These are phyloP conservation scores for Zygosaccharomyces pseudobailii DNA, from an alignment of 1,139 yeast species.

Conservation along the genomic window DNA sequence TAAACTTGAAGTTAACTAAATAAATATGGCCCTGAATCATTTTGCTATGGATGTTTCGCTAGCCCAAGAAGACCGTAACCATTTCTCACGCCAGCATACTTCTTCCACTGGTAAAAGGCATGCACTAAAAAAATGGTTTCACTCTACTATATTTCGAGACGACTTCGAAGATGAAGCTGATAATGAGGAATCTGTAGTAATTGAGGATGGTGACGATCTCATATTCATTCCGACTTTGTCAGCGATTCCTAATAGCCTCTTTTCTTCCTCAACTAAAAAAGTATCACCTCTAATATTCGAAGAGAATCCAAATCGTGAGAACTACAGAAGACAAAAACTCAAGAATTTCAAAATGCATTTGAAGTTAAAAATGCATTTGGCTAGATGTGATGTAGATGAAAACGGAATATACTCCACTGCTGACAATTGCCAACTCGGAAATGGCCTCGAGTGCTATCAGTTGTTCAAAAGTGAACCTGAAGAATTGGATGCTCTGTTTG, in stretches of 20 bases:
- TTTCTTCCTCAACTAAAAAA: background rate
- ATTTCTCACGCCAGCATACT: background rate
- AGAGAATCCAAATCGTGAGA: background rate
- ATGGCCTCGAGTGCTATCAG: conserved; percentile 13
- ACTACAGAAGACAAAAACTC: conserved; percentile 9
- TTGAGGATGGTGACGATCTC: conserved; percentile 8
- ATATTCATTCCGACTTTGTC: conserved; percentile 11
- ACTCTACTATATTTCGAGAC: conserved; percentile 8
- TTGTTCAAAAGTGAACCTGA: conserved; percentile 15
- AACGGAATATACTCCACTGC: background rate
- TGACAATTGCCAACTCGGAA: background rate
- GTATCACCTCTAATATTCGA: background rate
- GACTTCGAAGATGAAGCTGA: conserved; percentile 6
- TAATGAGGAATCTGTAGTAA: conserved; percentile 10
- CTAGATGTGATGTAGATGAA: background rate
- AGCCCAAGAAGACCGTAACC: background rate
- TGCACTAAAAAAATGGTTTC: conserved; percentile 14
- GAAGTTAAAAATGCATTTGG: conserved; percentile 5
- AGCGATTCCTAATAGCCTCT: background rate
- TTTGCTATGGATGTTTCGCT: conserved; percentile 3
- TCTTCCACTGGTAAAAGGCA: conserved; percentile 6
- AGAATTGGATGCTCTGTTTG: conserved; percentile 18
- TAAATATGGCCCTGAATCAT: too few relatives aligned
- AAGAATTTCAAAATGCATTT: conserved; percentile 7
- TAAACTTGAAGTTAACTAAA: too few relatives aligned